phyloP scores from a whole-genome alignment of 2,329 filamentous ascomycete genomes.

The Pseudofabraea citricarpa region DNA sequence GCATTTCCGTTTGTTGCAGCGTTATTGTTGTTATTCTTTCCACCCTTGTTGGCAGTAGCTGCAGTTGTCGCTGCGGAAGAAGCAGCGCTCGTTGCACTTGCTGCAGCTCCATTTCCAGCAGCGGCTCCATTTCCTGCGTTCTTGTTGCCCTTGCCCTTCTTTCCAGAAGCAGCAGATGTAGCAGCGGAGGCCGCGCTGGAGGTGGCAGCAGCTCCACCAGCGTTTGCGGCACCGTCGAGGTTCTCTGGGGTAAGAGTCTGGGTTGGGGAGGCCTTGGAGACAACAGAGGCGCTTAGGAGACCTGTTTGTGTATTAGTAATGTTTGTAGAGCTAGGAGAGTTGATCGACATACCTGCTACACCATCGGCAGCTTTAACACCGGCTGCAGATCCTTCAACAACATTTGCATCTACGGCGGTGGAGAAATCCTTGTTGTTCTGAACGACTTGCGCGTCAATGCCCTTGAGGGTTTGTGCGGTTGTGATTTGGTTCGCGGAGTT shows the following conservation, averaged over 20 bases:
- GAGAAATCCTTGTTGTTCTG: constrained; percentile 47
- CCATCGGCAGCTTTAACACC: constrained; percentile 27
- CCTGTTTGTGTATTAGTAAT: background rate
- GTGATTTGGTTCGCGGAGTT: constrained; percentile 41
- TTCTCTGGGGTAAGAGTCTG: constrained; percentile 28
- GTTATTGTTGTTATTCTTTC: no score
- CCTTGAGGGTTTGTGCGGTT: constrained; percentile 40
- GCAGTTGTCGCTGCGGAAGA: background rate
- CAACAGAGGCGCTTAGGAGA: constrained; percentile 26
- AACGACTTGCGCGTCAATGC: constrained; percentile 42
- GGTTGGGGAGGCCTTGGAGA: constrained; percentile 26
- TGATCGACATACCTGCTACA: constrained; percentile 18
- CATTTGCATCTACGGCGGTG: constrained; percentile 39
- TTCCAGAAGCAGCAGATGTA: background rate
- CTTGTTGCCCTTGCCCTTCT: background rate
- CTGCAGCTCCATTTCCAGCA: no score
- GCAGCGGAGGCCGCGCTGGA: background rate
- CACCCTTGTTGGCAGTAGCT: constrained; percentile 13
- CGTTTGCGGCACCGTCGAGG: constrained; percentile 10
- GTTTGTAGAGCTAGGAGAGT: no score
- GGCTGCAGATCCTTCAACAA: constrained; percentile 32
- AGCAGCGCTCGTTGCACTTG: no score
- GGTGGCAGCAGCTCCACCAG: constrained; percentile 11
- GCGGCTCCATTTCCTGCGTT: background rate
- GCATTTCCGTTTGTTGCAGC: no score